Percentiles rank a stretch among this genome's conserved stretches.
Conservation (phyloP, 2,329 filamentous ascomycete species). For the Corniculantispora saksenae region DNA sequence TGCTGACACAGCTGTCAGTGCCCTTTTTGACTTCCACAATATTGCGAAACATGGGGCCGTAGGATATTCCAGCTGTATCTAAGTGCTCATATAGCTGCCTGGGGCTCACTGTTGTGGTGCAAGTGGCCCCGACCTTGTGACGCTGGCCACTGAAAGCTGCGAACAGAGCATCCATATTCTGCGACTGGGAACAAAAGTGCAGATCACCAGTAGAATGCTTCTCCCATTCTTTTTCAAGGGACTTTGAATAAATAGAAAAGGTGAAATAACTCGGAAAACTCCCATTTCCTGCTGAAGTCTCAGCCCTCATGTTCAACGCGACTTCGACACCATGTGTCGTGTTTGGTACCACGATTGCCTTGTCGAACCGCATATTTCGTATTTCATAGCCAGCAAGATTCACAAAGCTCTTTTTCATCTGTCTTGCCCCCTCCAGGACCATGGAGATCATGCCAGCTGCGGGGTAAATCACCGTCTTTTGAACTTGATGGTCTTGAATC, state of each 20-base stretch:
- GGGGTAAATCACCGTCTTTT: constrained; percentile 52
- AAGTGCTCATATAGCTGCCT: constrained; percentile 53
- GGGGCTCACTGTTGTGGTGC: constrained; percentile 38
- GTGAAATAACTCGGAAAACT: constrained; percentile 27
- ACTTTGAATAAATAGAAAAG: constrained; percentile 51
- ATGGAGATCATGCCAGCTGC: constrained; percentile 52
- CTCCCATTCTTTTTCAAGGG: constrained; percentile 42
- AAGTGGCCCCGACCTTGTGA: constrained; percentile 28
- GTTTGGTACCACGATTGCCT: constrained; percentile 53
- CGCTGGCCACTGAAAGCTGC: constrained; percentile 26
- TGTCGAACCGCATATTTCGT: constrained; percentile 46
- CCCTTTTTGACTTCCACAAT: constrained; percentile 39
- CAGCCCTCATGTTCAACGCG: constrained; percentile 45
- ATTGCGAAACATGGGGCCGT: constrained; percentile 53
- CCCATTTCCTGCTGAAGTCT: constrained; percentile 10
- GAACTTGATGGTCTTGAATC: constrained; percentile 53
- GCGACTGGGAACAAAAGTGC: constrained; percentile 29
- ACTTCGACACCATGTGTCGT: constrained; percentile 51
- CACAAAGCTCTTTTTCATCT: constrained; percentile 33
- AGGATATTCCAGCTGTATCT: constrained; percentile 53
- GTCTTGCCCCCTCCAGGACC: constrained; percentile 48
- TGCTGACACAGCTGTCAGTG: constrained; percentile 36
- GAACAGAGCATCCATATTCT: constrained; percentile 25
- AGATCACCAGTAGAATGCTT: constrained; percentile 42
- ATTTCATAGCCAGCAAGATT: constrained; percentile 44